These are phyloP conservation scores for Coemansia sp. DNA, from an alignment of 192 early-diverging fungal species.

Conservation along the genomic window DNA sequence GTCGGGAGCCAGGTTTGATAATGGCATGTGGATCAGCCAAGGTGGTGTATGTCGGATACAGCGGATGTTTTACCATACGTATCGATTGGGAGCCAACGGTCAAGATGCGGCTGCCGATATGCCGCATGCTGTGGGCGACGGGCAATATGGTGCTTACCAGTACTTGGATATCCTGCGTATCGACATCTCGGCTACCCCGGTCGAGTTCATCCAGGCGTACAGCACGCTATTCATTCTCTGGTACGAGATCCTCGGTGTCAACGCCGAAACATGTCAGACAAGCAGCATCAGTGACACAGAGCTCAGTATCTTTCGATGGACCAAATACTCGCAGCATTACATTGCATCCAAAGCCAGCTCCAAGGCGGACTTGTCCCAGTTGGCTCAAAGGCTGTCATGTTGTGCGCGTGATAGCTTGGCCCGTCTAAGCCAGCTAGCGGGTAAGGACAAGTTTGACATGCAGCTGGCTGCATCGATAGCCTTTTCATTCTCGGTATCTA, in stretches of 20 bases:
- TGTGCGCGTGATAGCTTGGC: conserved; percentile 13
- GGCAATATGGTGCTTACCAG: conserved; percentile 1
- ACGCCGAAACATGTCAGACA: not conserved
- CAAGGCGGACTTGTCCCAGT: conserved; percentile 16
- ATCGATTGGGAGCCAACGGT: not conserved
- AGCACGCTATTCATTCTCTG: conserved; percentile 44
- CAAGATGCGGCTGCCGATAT: not conserved
- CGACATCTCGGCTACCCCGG: conserved; percentile 24
- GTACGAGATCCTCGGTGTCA: conserved; percentile 10
- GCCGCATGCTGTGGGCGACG: not conserved
- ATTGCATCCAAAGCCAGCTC: conserved; percentile 13
- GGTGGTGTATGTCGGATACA: conserved; percentile 36
- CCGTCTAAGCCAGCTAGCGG: conserved; percentile 15
- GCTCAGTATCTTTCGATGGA: conserved; percentile 43
- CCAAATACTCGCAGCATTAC: conserved; percentile 37
- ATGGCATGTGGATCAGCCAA: conserved; percentile 41
- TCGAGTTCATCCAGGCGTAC: conserved; percentile 45
- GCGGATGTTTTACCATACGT: conserved; percentile 12
- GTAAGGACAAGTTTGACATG: not conserved
- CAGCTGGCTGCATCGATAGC: conserved; percentile 23
- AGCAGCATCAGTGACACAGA: not conserved
- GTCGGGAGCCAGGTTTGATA: conserved; percentile 43
- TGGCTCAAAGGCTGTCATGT: conserved; percentile 17
- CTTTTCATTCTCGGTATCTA: conserved; percentile 25
- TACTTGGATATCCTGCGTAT: conserved; percentile 44